Evolutionary conservation across 192 early-diverging fungal species (phyloP).

Genomic region (Coemansia sp.): DNA sequence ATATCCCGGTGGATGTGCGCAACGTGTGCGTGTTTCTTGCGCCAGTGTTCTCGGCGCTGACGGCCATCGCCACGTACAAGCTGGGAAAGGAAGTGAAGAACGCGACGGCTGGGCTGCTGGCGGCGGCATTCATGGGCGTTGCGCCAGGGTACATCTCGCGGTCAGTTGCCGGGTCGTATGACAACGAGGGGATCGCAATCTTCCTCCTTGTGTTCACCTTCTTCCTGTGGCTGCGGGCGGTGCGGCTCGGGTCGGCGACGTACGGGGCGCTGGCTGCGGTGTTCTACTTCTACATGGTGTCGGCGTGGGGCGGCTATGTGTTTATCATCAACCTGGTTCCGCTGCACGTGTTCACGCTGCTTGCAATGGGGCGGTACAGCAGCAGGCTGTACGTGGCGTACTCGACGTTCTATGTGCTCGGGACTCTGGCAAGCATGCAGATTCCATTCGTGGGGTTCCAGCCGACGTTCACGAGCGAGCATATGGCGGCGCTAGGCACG

Average conservation of each 20-base stretch:
- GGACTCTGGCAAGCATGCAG: conserved; percentile 96
- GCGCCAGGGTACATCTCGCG: conserved; percentile 99
- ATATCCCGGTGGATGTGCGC: conserved; percentile 97
- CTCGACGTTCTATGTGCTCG: conserved; percentile 96
- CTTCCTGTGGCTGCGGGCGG: conserved; percentile 96
- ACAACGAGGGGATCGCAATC: conserved; percentile 99
- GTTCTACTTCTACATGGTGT: conserved; percentile 99
- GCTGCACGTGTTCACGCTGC: conserved; percentile 89
- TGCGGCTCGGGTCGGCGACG: conserved; percentile 91
- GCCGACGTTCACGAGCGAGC: conserved; percentile 94
- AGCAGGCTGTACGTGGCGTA: conserved; percentile 94
- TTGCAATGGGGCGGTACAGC: conserved; percentile 96
- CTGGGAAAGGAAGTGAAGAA: conserved; percentile 92
- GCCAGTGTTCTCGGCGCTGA: conserved; percentile 93
- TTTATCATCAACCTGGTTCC: conserved; percentile 99
- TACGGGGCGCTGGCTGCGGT: conserved; percentile 83
- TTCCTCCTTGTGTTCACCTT: conserved; percentile 98
- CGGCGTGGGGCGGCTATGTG: conserved; percentile 99
- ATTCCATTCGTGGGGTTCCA: conserved; percentile 99
- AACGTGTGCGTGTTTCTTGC: conserved; percentile 98
- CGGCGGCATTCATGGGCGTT: conserved; percentile 97
- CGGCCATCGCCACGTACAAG: conserved; percentile 93
- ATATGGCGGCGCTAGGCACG: conserved; percentile 98
- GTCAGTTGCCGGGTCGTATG: conserved; percentile 99
- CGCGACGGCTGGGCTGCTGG: conserved; percentile 88